A percentile compares a stretch with the other conserved stretches of the same genome.
These are phyloP conservation scores for Curvularia sp. DNA, from an alignment of 2,329 filamentous ascomycete genomes.

Conservation along the genomic window DNA sequence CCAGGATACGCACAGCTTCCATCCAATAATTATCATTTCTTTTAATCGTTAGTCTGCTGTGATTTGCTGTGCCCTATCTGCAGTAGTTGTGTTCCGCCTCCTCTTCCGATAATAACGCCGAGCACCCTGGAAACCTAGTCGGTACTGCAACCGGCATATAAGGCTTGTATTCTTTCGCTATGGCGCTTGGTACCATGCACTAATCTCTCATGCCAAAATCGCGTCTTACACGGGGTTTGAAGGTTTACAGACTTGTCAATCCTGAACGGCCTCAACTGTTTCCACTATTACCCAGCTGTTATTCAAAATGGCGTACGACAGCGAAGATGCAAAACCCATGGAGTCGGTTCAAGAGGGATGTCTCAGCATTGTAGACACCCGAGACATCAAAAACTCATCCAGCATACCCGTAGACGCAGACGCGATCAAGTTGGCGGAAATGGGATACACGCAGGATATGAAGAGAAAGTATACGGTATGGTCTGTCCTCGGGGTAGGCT, in stretches of 20 bases:
- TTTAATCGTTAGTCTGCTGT: neutral
- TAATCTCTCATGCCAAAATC: constrained; percentile 11
- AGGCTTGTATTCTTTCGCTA: constrained; percentile 10
- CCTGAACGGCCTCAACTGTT: neutral
- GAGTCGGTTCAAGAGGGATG: constrained; percentile 25
- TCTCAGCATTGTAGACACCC: constrained; percentile 13
- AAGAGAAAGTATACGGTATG: constrained; percentile 58
- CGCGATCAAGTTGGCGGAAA: constrained; percentile 55
- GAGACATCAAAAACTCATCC: constrained; percentile 20
- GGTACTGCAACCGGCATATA: constrained; percentile 10
- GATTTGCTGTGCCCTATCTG: constrained; percentile 8
- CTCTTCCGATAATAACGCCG: constrained; percentile 1
- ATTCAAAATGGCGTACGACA: neutral
- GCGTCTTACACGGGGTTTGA: neutral
- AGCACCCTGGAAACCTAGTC: neutral
- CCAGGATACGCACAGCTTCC: neutral
- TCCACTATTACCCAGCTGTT: neutral
- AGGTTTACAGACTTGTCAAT: neutral
- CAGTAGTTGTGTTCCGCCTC: neutral
- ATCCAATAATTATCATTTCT: neutral
- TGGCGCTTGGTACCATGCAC: constrained; percentile 6
- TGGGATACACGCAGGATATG: constrained; percentile 60
- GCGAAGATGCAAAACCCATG: constrained; percentile 6
- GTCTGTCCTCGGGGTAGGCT: constrained; percentile 60
- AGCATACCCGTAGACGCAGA: constrained; percentile 44